Evolutionary conservation across 2,329 filamentous ascomycete genomes (phyloP), one percentile per base, ranked within the genome.

Genomic region (Penicillium sclerotiorum): DNA sequence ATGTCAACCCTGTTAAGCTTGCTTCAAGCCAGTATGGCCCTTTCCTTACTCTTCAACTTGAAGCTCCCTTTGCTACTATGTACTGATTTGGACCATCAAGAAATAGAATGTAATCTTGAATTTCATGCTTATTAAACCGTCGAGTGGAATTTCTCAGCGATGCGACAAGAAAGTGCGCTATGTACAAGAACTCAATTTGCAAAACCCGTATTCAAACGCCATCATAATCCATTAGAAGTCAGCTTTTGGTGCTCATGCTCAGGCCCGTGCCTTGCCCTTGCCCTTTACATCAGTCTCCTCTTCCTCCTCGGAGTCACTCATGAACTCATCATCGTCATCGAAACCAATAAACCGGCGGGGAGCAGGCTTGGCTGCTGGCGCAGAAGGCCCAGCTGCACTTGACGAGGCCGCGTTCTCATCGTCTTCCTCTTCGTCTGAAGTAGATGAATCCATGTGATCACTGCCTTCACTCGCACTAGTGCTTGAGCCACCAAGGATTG

Each of bases 241-340:
- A 33, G 11, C 8, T 49, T 41, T 45, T 44, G 12, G 23, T 36
- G 33, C n/a, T 28, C 25, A 49, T 55, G 54, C 37, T 58, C 27
- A 69, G 33, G 60, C 66, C 32, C 57, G 67, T 17, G 58, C 67
- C 52, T 69, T 72, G 20, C 58, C 65, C 51, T 71, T 73, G 28
- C 67, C 69, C 54, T 74, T 73, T 21, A 57, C 60, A 47, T 67
- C 63, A 8, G 62, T 59, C 23, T 38, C 47, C 12, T 61, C 59
- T 7, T 64, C 65, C 21, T 71, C 69, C 12, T 75, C 71, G 6
- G 73, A 73, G 53, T 75, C 73, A 46, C 69, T 74, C 64, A 73
- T 72, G 37, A 74, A 72, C 43, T 77, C 73, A 52, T 77, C 74
- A 36, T 77, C 74, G 11, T 77, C 75, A 52, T 78, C 76, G 47